Evolutionary conservation across 164 flowering plant genomes (phyloP), one percentile per base, ranked within the genome.

Genomic region (Vitis labrusca): DNA sequence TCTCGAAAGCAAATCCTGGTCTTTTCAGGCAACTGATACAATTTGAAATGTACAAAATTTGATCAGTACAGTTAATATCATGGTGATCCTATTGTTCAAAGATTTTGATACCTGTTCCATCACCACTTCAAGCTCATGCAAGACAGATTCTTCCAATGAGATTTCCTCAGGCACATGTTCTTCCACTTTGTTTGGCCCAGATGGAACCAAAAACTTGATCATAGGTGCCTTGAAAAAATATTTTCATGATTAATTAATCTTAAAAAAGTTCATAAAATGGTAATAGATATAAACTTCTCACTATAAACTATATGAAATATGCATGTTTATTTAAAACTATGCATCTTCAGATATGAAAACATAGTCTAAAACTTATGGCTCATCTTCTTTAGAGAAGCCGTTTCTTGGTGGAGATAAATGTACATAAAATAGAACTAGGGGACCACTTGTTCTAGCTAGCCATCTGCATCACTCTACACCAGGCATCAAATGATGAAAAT

Each of bases 1-100:
- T 88, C 92, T 15, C 92, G 87, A 71, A 86, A 81, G 83, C 87
- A 79, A 56, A 85, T 70, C 9, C 90, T 80, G 1, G 86, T 81
- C 53, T 73, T 66, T n/a, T 76, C 74, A 51, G 79, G 78, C 70
- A 88, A 56, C 92, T 88, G 81, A 37, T 53, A 37, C 44, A 9
- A 44, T 63, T 11, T 9, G 52, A 57, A 61, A 27, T 65, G 30
- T 37, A 49, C 14, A 30, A n/a, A 61, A 48, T 16, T 15, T 13
- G 8, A 57, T 68, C 10, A 64, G 63, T 17, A 49, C 67, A 53
- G 53, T 59, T 61, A 59, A 15, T 16, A 37, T 3, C 44, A 37
- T 3, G 44, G 44, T 37, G 44, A 37, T 37, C 44, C 44, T 37
- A 37, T 37, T 37, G 44, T 37, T 37, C 44, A 37, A 37, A 37